Percentiles rank a stretch among this genome's conserved stretches.
phyloP scores from a whole-genome alignment of 2,329 filamentous ascomycete species.

The Sporothrix schenckii region DNA sequence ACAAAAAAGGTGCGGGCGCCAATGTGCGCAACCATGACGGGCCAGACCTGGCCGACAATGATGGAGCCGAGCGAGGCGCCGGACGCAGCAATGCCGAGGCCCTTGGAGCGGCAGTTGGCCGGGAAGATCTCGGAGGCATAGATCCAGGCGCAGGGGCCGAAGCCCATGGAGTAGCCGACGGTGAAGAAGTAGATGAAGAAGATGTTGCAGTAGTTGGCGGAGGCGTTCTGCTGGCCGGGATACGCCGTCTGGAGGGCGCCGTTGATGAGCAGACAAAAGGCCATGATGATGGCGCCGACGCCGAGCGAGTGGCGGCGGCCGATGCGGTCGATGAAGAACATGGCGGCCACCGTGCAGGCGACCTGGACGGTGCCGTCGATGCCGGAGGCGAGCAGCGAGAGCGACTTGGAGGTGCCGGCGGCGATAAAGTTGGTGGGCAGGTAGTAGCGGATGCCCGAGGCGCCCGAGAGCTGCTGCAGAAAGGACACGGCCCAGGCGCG shows the following conservation, averaged over 20 bases:
- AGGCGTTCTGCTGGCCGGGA: constrained; percentile 34
- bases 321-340: constrained; percentile 43
- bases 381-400: constrained; percentile 43
- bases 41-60: constrained; percentile 37
- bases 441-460: constrained; percentile 46
- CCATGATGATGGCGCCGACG: constrained; percentile 43
- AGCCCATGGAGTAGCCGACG: constrained; percentile 37
- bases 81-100: constrained; percentile 35
- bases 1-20: constrained; percentile 37
- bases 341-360: constrained; percentile 43
- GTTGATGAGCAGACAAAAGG: constrained; percentile 42
- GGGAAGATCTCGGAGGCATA: constrained; percentile 38
- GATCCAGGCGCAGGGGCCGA: constrained; percentile 37
- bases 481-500: constrained; percentile 43
- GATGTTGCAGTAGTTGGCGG: constrained; percentile 36
- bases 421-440: constrained; percentile 44
- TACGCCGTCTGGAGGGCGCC: constrained; percentile 34
- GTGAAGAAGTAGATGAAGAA: constrained; percentile 39
- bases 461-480: constrained; percentile 46
- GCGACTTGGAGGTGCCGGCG: constrained; percentile 41
- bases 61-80: constrained; percentile 36
- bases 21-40: constrained; percentile 37
- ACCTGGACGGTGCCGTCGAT: constrained; percentile 45
- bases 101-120: constrained; percentile 35
- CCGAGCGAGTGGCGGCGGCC: constrained; percentile 43